Evolutionary conservation across 2,329 filamentous ascomycete genomes (phyloP).

Genomic region (Hymenoscyphus scutula): DNA sequence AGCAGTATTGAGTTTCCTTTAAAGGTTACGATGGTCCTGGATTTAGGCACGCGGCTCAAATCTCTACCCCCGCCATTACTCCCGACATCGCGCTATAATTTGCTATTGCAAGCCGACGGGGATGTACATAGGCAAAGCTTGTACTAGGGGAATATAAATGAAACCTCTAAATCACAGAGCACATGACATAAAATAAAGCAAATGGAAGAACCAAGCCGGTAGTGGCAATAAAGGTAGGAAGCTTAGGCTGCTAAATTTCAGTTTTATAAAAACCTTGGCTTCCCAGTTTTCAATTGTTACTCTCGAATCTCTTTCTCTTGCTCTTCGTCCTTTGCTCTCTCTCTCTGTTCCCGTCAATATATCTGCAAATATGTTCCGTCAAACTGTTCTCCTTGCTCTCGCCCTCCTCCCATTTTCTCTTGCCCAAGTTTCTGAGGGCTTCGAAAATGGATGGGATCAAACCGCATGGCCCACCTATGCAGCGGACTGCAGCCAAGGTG

Average conservation of each 20-base stretch:
- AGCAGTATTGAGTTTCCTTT: not conserved
- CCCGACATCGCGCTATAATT: conserved; percentile 6
- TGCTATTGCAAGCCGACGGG: not conserved
- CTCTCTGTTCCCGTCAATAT: conserved; percentile 15
- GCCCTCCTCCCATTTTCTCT: conserved; percentile 47
- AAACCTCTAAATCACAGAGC: not conserved
- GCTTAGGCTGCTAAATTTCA: not conserved
- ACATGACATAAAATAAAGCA: not conserved
- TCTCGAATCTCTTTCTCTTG: conserved; percentile 15
- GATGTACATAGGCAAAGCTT: not conserved
- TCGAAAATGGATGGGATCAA: conserved; percentile 57
- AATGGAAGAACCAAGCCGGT: too few species aligned
- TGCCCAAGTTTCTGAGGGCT: conserved; percentile 54
- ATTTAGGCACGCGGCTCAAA: conserved; percentile 20
- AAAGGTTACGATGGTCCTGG: not conserved
- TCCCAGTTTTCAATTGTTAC: not conserved
- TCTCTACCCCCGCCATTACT: conserved; percentile 16
- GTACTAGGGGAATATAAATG: not conserved
- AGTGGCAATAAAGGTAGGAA: not conserved
- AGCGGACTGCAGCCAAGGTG: conserved; percentile 56
- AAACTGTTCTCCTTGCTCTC: conserved; percentile 43
- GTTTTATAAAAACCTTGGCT: not conserved
- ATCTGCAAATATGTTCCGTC: conserved; percentile 41
- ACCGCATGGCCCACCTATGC: conserved; percentile 58
- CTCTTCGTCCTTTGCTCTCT: conserved; percentile 7